Conservation (phyloP, 2,329 filamentous ascomycete species). For the Exophiala phaeomuriformis region DNA sequence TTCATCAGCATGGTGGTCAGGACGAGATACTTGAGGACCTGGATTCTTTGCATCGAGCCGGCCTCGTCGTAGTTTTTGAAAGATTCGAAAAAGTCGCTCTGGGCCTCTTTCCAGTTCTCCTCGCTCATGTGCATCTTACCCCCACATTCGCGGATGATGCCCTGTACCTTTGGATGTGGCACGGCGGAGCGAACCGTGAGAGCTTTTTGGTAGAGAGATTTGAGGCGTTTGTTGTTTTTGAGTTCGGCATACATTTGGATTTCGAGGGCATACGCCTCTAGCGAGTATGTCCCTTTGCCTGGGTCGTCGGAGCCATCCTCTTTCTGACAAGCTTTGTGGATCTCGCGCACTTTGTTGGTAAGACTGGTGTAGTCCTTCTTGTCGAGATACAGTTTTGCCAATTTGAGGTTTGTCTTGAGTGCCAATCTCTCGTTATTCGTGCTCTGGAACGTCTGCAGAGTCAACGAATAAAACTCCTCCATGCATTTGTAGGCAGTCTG, state of each 20-base stretch:
- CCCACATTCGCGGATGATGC: conserved; percentile 95
- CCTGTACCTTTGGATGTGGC: conserved; percentile 97
- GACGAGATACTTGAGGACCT: conserved; percentile 94
- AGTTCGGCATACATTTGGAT: conserved; percentile 99
- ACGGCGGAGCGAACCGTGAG: conserved; percentile 93
- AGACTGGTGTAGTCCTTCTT: conserved; percentile 79
- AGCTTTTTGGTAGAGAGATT: conserved; percentile 83
- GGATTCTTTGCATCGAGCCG: conserved; percentile 88
- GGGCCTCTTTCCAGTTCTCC: conserved; percentile 96
- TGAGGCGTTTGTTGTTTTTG: conserved; percentile 94
- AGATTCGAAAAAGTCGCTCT: conserved; percentile 96
- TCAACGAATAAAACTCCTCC: conserved; percentile 91
- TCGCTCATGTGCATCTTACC: conserved; percentile 99
- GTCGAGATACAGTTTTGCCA: conserved; percentile 83
- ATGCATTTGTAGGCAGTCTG: conserved; percentile 70
- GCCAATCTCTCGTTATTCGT: conserved; percentile 96
- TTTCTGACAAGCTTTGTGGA: conserved; percentile 81
- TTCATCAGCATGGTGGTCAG: conserved; percentile 98
- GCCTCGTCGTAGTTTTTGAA: conserved; percentile 99
- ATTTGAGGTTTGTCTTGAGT: conserved; percentile 97
- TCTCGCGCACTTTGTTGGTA: conserved; percentile 73
- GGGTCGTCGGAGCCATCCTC: conserved; percentile 84
- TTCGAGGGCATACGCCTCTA: conserved; percentile 93
- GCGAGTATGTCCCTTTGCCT: conserved; percentile 89
- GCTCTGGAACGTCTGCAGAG: conserved; percentile 87